A percentile compares a stretch with the other conserved stretches of the same genome.
phyloP scores from a whole-genome alignment of 2,329 filamentous ascomycete species.

The Domatiomyces catenatus region DNA sequence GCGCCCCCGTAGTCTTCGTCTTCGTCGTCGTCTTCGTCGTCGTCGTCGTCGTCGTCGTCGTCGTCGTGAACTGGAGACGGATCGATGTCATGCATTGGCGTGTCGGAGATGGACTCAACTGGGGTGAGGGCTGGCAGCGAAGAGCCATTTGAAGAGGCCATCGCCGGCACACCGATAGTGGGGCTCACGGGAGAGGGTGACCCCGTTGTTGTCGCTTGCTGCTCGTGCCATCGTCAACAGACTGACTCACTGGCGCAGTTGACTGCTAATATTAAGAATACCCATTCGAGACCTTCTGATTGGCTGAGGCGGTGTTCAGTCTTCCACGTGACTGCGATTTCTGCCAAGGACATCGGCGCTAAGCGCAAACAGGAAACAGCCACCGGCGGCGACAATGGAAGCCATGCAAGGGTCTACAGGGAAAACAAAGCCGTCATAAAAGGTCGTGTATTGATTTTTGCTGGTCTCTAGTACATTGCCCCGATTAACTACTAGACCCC shows the following conservation, averaged over 20 bases:
- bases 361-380: no score
- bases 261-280: neutral
- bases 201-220: neutral
- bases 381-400: no score
- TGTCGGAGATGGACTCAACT: constrained; percentile 29
- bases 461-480: neutral
- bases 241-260: neutral
- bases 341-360: no score
- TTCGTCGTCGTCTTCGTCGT: constrained; percentile 28
- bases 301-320: neutral
- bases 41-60: constrained; percentile 24
- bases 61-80: constrained; percentile 59
- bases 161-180: neutral
- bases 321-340: no score
- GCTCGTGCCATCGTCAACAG: neutral
- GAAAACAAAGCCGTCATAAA: neutral
- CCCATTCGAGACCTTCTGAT: neutral
- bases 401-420: no score
- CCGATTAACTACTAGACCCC: neutral
- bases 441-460: neutral
- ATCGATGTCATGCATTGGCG: constrained; percentile 62
- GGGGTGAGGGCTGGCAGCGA: neutral
- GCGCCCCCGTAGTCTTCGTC: constrained; percentile 11
- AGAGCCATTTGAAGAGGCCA: neutral
- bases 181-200: neutral